Evolutionary conservation across 768 basidiomycete genomes (phyloP).

Genomic region (Lenzites betulinus): DNA sequence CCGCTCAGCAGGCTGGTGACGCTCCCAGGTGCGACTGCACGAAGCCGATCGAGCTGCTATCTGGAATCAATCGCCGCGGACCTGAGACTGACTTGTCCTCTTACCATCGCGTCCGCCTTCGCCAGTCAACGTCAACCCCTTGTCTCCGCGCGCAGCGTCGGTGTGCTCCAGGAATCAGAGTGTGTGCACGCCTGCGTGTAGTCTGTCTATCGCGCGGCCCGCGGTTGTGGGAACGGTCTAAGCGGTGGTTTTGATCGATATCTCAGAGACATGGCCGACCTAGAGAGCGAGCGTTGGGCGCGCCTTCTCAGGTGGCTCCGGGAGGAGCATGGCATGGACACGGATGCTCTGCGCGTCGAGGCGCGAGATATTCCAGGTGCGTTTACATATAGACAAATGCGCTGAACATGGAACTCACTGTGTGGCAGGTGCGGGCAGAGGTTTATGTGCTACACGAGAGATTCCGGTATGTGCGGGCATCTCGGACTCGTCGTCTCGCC

Average conservation of each 20-base stretch:
- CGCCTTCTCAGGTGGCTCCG: constrained; percentile 27
- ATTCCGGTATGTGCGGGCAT: constrained; percentile 41
- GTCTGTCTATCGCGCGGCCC: background rate
- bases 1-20: background rate
- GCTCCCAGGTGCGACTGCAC: background rate
- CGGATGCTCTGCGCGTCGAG: constrained; percentile 49
- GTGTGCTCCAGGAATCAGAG: background rate
- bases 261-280: constrained; percentile 12
- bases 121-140: background rate
- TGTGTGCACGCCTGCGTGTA: too few species aligned
- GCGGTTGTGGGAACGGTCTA: constrained; percentile 10
- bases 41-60: constrained; percentile 24
- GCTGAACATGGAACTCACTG: background rate
- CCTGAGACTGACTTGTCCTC: background rate
- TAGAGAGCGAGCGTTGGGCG: constrained; percentile 26
- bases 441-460: constrained; percentile 57
- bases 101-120: constrained; percentile 13
- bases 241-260: constrained; percentile 1
- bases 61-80: constrained; percentile 22
- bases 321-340: constrained; percentile 31
- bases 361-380: constrained; percentile 54
- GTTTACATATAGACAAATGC: constrained; percentile 7
- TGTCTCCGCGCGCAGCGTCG: background rate
- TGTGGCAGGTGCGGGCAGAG: constrained; percentile 62
- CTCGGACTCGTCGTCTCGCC: background rate